phyloP scores from a whole-genome alignment of 768 basidiomycete genomes.

The Pholiota microspora region DNA sequence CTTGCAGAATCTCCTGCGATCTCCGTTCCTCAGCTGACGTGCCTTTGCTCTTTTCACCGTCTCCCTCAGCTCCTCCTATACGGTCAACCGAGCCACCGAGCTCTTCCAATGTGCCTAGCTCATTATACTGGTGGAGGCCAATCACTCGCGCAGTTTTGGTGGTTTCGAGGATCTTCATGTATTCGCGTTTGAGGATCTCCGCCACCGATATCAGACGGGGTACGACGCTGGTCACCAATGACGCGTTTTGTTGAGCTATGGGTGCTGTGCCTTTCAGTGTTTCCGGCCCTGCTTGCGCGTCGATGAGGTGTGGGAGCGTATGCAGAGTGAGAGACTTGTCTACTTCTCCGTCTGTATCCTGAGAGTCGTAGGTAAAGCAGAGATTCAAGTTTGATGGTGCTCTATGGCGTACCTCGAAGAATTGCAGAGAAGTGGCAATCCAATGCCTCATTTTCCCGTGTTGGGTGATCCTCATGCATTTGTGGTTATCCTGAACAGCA shows the following conservation, averaged over 20 bases:
- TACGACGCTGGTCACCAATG: constrained; percentile 36
- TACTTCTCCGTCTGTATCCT: not conserved
- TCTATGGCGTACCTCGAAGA: constrained; percentile 54
- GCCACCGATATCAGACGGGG: constrained; percentile 74
- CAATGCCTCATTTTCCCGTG: constrained; percentile 54
- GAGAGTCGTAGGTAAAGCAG: not conserved
- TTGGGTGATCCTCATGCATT: constrained; percentile 48
- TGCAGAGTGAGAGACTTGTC: not conserved
- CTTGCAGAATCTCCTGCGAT: constrained; percentile 35
- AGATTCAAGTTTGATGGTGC: too few species aligned
- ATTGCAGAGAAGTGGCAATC: constrained; percentile 52
- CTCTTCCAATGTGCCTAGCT: constrained; percentile 56
- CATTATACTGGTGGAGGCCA: constrained; percentile 79
- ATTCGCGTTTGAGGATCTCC: constrained; percentile 86
- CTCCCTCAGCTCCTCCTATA: not conserved
- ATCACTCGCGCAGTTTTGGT: constrained; percentile 36
- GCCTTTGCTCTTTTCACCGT: constrained; percentile 14
- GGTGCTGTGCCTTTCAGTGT: constrained; percentile 8
- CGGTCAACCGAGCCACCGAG: constrained; percentile 18
- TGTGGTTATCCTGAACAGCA: too few species aligned
- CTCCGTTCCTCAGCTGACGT: constrained; percentile 29
- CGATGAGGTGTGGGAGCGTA: not conserved
- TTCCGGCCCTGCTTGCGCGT: not conserved
- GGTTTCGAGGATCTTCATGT: constrained; percentile 49
- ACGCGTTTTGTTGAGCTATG: constrained; percentile 4